A percentile compares a stretch with the other conserved stretches of the same genome.
These are phyloP conservation scores for Mycena haematopus DNA, from an alignment of 768 basidiomycete species.

Conservation along the genomic window DNA sequence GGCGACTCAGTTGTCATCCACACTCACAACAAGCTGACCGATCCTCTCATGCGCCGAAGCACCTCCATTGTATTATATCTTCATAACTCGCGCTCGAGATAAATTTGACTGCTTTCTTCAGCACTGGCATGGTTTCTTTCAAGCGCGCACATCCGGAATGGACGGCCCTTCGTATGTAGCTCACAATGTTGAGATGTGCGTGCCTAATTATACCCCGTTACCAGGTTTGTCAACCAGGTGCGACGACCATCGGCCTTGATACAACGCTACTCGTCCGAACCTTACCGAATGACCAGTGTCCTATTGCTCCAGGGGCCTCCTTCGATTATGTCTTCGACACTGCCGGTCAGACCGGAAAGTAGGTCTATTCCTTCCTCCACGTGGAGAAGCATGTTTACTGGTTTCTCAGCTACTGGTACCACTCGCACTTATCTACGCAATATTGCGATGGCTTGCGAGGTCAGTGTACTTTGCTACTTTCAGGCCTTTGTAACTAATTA, in stretches of 20 bases:
- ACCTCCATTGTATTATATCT: constrained; percentile 31
- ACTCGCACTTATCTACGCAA: constrained; percentile 17
- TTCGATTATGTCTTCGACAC: constrained; percentile 20
- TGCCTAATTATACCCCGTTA: not conserved
- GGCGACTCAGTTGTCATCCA: constrained; percentile 38
- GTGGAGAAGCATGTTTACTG: not conserved
- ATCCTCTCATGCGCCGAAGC: constrained; percentile 35
- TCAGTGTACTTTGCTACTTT: not conserved
- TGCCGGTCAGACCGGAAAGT: constrained; percentile 6
- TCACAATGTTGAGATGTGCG: not conserved
- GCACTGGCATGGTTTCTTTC: constrained; percentile 23
- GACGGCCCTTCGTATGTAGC: constrained; percentile 9
- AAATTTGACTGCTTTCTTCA: not conserved
- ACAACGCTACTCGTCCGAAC: not conserved
- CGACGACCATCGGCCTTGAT: not conserved
- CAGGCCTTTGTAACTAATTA: too few relatives aligned
- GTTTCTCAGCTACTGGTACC: constrained; percentile 14
- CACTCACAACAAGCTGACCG: constrained; percentile 17
- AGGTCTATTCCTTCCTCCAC: not conserved
- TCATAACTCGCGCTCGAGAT: not conserved
- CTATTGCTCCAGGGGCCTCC: not conserved
- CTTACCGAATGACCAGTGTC: not conserved
- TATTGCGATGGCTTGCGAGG: constrained; percentile 21
- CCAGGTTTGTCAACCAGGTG: constrained; percentile 14
- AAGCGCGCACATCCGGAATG: constrained; percentile 6